These are phyloP conservation scores for Alternaria novae-zelandiae DNA, from an alignment of 2,329 filamentous ascomycete species.

Conservation along the genomic window DNA sequence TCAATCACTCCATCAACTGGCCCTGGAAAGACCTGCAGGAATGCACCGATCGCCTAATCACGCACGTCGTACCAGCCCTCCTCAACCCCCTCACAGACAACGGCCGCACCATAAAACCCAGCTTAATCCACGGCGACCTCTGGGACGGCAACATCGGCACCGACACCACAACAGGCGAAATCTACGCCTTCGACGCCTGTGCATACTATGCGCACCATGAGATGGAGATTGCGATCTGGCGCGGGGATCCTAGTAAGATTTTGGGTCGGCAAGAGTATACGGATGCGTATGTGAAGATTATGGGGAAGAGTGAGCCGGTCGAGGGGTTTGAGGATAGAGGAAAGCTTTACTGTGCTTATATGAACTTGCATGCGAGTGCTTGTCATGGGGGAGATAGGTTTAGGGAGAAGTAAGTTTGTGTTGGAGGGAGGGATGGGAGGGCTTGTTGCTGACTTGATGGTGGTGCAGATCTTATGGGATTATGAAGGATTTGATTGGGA, in stretches of 20 bases:
- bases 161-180: accelerated
- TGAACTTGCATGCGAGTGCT: neutral
- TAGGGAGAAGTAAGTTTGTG: neutral
- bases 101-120: neutral
- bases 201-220: neutral
- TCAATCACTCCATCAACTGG: neutral
- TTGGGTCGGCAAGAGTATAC: neutral
- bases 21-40: neutral
- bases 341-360: neutral
- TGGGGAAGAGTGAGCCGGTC: neutral
- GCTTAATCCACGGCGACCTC: neutral
- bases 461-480: neutral
- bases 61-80: neutral
- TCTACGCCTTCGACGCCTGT: neutral
- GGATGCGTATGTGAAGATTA: neutral
- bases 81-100: neutral
- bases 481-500: neutral
- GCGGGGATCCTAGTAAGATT: neutral
- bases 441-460: neutral
- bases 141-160: neutral
- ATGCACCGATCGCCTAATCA: neutral
- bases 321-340: neutral
- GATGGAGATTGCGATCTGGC: neutral
- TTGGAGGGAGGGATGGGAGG: neutral
- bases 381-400: neutral